Evolutionary conservation across 768 basidiomycete species (phyloP).

Genomic region (Mycena chlorophos): DNA sequence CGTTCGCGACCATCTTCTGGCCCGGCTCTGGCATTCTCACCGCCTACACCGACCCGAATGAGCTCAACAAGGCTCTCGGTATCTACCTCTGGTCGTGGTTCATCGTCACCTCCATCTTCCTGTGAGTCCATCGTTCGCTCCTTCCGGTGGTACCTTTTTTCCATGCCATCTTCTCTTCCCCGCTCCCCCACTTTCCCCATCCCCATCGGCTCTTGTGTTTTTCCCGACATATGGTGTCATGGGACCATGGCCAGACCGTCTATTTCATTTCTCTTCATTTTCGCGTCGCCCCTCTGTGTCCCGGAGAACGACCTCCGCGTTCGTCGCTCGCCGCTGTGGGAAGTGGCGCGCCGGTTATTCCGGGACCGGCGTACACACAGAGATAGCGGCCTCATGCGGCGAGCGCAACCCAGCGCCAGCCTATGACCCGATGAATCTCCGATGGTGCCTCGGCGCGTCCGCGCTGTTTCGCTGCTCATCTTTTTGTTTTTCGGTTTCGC

Average conservation of each 20-base stretch:
- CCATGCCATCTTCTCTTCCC: neutral
- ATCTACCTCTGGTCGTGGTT: constrained; percentile 78
- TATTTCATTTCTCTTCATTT: neutral
- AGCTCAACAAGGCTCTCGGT: constrained; percentile 59
- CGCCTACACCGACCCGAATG: constrained; percentile 45
- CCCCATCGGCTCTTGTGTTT: too few species aligned
- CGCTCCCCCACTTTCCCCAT: too few species aligned
- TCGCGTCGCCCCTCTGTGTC: neutral
- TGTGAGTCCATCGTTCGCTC: constrained; percentile 43
- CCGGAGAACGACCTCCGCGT: too few species aligned
- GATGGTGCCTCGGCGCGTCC: neutral
- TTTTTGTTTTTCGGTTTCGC: neutral
- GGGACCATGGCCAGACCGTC: too few species aligned
- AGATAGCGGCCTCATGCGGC: too few species aligned
- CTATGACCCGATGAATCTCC: neutral
- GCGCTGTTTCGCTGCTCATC: constrained; percentile 55
- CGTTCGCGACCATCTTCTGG: constrained; percentile 71
- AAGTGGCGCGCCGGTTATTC: too few species aligned
- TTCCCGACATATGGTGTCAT: too few species aligned
- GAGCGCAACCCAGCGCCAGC: too few species aligned
- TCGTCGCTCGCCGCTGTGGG: too few species aligned
- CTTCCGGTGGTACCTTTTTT: neutral
- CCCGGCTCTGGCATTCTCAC: constrained; percentile 63
- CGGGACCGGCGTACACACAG: too few species aligned
- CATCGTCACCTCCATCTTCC: constrained; percentile 65